A percentile compares a stretch with the other conserved stretches of the same genome.
phyloP scores from a whole-genome alignment of 108 stramenopile species.

The Cyclotella atomus region DNA sequence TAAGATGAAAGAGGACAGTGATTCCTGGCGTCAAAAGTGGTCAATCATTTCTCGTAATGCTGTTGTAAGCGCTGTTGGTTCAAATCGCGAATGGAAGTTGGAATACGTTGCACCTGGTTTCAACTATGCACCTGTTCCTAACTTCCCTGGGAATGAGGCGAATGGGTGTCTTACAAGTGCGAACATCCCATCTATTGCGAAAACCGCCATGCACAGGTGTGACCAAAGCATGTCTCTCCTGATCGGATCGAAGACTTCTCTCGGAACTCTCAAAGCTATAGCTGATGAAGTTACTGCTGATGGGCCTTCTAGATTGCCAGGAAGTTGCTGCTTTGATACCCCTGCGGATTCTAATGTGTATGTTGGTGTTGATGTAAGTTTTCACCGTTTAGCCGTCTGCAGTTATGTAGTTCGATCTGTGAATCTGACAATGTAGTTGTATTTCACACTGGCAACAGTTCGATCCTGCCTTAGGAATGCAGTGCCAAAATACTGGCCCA shows the following conservation, averaged over 20 bases:
- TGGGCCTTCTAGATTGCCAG: conserved; percentile 2
- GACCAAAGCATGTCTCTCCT: neutral
- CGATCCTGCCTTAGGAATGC: neutral
- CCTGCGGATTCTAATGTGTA: neutral
- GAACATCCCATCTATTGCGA: too few relatives aligned
- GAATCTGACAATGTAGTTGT: neutral
- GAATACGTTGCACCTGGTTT: too few relatives aligned
- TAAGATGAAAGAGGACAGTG: too few relatives aligned
- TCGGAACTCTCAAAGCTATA: neutral
- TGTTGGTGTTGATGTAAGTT: conserved; percentile 4
- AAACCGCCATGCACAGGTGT: neutral
- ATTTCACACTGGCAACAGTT: neutral
- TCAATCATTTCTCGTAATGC: too few relatives aligned
- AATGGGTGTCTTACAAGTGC: too few relatives aligned
- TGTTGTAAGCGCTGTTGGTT: too few relatives aligned
- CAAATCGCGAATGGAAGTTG: too few relatives aligned
- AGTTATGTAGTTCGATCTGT: neutral
- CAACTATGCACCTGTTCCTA: too few relatives aligned
- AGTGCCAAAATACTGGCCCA: neutral
- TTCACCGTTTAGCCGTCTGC: neutral
- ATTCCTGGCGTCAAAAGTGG: too few relatives aligned
- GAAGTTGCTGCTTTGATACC: neutral
- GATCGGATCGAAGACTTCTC: neutral
- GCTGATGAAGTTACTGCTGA: neutral
- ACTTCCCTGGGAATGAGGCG: too few relatives aligned